phyloP scores from a whole-genome alignment of 2,329 filamentous ascomycete species.

The Talaromyces sp. region DNA sequence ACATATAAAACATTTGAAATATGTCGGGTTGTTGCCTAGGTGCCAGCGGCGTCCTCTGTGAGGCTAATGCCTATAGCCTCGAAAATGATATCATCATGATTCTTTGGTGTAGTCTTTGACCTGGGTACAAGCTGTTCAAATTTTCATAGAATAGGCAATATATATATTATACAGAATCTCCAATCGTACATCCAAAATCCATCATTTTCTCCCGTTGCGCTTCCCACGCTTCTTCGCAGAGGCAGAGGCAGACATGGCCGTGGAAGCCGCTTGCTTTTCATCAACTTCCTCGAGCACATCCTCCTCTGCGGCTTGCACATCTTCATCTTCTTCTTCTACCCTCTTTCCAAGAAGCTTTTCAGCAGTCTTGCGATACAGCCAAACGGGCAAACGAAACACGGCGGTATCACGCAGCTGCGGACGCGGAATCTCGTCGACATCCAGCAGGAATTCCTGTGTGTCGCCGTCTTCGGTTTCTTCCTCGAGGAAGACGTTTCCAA shows the following conservation, averaged over 20 bases:
- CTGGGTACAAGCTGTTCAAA: no score
- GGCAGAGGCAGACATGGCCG: not conserved
- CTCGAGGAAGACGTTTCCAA: constrained; percentile 92
- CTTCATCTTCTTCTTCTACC: not conserved
- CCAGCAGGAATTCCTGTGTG: constrained; percentile 75
- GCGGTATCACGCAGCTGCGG: constrained; percentile 80
- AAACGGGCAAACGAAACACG: constrained; percentile 71
- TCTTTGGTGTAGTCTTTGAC: no score
- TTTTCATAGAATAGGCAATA: no score
- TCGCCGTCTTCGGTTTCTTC: constrained; percentile 84
- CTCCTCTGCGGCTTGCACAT: not conserved
- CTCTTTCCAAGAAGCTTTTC: constrained; percentile 11
- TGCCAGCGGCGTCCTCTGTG: no score
- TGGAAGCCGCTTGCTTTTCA: constrained; percentile 1
- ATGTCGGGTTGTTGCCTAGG: no score
- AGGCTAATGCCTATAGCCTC: no score
- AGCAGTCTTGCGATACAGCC: constrained; percentile 54
- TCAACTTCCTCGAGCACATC: not conserved
- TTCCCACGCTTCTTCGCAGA: constrained; percentile 9
- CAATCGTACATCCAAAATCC: not conserved
- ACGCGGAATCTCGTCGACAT: constrained; percentile 74
- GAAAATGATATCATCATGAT: no score
- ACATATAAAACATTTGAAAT: no score
- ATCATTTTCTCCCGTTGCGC: constrained; percentile 5
- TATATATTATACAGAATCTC: not conserved